Percentiles rank a stretch among this genome's conserved stretches.
Evolutionary conservation across 441 rosid genomes (phyloP).

Genomic region (Erodium moschatum): DNA sequence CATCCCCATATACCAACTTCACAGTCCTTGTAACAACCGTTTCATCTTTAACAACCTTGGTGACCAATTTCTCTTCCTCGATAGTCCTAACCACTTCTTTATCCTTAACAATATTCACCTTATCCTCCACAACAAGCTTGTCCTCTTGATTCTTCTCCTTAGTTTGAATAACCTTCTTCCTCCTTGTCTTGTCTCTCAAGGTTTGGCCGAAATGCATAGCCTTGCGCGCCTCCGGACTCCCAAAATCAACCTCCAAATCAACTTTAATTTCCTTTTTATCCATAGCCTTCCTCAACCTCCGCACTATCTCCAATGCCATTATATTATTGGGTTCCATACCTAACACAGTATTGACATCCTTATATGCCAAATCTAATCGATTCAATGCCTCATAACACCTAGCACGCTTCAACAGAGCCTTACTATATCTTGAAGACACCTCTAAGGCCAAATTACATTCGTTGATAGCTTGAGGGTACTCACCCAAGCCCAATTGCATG

Average conservation of each 20-base stretch:
- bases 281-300: slow-evolving; percentile 39
- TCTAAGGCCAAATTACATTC: slow-evolving; percentile 52
- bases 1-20: slow-evolving; percentile 83
- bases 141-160: slow-evolving; percentile 23
- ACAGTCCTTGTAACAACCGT: slow-evolving; percentile 48
- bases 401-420: slow-evolving; percentile 57
- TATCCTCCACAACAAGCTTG: slow-evolving; percentile 22
- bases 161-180: slow-evolving; percentile 25
- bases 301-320: slow-evolving; percentile 49
- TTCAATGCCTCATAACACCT: slow-evolving; percentile 60
- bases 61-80: slow-evolving; percentile 35
- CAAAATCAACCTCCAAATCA: slow-evolving; percentile 25
- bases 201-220: not conserved
- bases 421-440: slow-evolving; percentile 45
- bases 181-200: slow-evolving; percentile 30
- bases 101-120: slow-evolving; percentile 23
- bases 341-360: slow-evolving; percentile 45
- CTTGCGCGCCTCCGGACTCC: slow-evolving; percentile 29
- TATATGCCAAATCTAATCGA: slow-evolving; percentile 46
- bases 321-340: slow-evolving; percentile 46
- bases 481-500: slow-evolving; percentile 52
- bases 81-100: slow-evolving; percentile 24
- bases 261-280: slow-evolving; percentile 40
- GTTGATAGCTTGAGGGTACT: slow-evolving; percentile 45
- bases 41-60: slow-evolving; percentile 34